Percentiles rank a stretch among this genome's conserved stretches.
Conservation (phyloP, 1,139 yeast genomes). For the Hemisphaericaspora xylofermentans region DNA sequence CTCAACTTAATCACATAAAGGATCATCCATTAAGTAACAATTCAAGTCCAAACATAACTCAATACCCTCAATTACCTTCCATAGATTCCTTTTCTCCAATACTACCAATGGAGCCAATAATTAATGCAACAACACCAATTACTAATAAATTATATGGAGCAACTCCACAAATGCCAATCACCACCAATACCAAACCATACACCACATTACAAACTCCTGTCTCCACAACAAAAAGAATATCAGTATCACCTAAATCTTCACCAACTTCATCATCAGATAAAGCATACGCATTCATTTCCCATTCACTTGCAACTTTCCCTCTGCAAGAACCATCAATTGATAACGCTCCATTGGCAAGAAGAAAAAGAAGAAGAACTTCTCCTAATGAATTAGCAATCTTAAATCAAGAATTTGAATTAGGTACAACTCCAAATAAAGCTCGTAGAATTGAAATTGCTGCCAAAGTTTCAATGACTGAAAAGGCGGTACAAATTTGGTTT, state of each 20-base stretch:
- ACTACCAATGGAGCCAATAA: constrained; percentile 6
- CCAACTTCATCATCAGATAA: constrained; percentile 25
- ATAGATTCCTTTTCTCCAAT: constrained; percentile 20
- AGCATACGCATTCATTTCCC: constrained; percentile 86
- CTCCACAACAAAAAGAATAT: not conserved
- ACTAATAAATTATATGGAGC: too few relatives aligned
- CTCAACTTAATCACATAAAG: constrained; percentile 14
- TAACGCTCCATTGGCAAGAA: constrained; percentile 84
- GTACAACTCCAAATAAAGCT: constrained; percentile 78
- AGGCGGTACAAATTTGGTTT: constrained; percentile 97
- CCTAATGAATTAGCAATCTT: constrained; percentile 80
- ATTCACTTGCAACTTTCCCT: constrained; percentile 84
- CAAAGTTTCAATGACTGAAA: constrained; percentile 88
- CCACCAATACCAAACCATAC: constrained; percentile 5
- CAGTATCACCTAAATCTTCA: constrained; percentile 9
- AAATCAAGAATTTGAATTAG: constrained; percentile 71
- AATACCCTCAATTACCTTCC: constrained; percentile 24
- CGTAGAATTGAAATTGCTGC: constrained; percentile 75
- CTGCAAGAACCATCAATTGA: constrained; percentile 82
- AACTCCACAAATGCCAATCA: constrained; percentile 11
- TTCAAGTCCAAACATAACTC: constrained; percentile 18
- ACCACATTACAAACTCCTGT: not conserved
- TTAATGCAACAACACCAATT: constrained; percentile 11
- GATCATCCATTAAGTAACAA: constrained; percentile 40
- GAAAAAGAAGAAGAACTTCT: constrained; percentile 93